Base-by-base conservation (phyloP, 2,329 filamentous ascomycete genomes). In the Penicillium sp. region DNA sequence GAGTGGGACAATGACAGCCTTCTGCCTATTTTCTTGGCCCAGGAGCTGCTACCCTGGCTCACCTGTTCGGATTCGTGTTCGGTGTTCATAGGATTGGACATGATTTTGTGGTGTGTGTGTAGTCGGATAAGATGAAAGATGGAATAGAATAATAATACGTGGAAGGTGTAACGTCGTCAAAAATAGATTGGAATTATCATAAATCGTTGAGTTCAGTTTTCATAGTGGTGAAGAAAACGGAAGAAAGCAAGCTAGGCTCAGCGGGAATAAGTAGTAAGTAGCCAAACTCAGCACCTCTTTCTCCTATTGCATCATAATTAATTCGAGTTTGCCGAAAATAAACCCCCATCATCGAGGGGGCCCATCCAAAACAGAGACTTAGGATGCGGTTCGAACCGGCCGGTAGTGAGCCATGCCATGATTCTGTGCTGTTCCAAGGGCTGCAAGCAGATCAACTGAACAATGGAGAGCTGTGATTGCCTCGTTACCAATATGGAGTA, bases 271-370 rank as follows among this genome's bases (percentile, higher is more conserved):
- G 55, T 54, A 58, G 56, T 44, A 15, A 31, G 29, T 31, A 31
- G 29, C 29, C 31, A 43, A 46, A 44, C 31, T 27, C 46, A 23
- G 18, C 23, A 27, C 11, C 23, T 35, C 31, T 25, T 45, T 41
- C 15, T 23, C 37, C 15, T 27, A 57, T 66, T 65, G 61, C 63
- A 66, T 66, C 63, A 66, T 65, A 48, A 47, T 6, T 51, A 45
- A 5, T 23, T 63, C 49, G 45, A 57, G n/a, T 12, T 33, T 54
- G 12, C 57, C 51, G 49, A 55, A 14, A 8, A 33, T 12, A 37
- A 29, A 14, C 51, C 35, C 22, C 37, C 37, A 40, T 12, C 37
- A 40, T 22, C 37, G 37, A 47, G 51, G 47, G 42, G 42, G 27
- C 27, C 31, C 26, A 27, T 7, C 18, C 18, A 49, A 45, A 33